phyloP scores from a whole-genome alignment of 2,329 filamentous ascomycete species.

The Diaporthe sp. region DNA sequence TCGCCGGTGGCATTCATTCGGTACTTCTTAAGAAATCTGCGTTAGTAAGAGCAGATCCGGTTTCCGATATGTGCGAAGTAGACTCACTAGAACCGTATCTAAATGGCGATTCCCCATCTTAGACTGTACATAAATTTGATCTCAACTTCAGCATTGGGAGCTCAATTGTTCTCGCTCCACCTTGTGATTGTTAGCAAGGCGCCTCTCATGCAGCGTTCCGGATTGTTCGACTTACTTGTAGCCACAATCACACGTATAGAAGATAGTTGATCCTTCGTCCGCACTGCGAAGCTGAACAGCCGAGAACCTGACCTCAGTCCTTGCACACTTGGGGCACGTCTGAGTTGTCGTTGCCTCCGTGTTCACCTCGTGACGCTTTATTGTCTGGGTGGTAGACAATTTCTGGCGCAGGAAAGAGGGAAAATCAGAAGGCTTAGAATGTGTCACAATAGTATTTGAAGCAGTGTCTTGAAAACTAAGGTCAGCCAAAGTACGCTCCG shows the following conservation, averaged over 20 bases:
- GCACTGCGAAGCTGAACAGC: conserved; percentile 90
- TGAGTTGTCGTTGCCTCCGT: conserved; percentile 78
- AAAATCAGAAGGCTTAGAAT: conserved; percentile 91
- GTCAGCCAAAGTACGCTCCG: conserved; percentile 4
- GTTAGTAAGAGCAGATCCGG: not conserved
- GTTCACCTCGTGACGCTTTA: conserved; percentile 82
- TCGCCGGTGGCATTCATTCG: not conserved
- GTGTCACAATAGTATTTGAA: conserved; percentile 82
- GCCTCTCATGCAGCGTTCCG: conserved; percentile 35
- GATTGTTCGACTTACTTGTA: conserved; percentile 73
- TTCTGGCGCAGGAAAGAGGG: conserved; percentile 91
- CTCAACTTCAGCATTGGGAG: not conserved
- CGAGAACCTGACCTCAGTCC: conserved; percentile 86
- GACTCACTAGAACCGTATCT: conserved; percentile 6
- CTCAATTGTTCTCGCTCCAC: conserved; percentile 73
- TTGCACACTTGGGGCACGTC: conserved; percentile 85
- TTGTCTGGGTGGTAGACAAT: conserved; percentile 85
- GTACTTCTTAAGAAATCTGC: not conserved
- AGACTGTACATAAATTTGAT: conserved; percentile 3
- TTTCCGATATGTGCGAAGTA: not conserved
- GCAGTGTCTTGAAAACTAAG: conserved; percentile 71
- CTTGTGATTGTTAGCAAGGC: conserved; percentile 51
- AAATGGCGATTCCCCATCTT: conserved; percentile 5
- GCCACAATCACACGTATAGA: conserved; percentile 90
- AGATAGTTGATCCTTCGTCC: conserved; percentile 94